A percentile compares a stretch with the other conserved stretches of the same genome.
Evolutionary conservation across 2,329 filamentous ascomycete genomes (phyloP).

Genomic region (Thermoascus crustaceus): DNA sequence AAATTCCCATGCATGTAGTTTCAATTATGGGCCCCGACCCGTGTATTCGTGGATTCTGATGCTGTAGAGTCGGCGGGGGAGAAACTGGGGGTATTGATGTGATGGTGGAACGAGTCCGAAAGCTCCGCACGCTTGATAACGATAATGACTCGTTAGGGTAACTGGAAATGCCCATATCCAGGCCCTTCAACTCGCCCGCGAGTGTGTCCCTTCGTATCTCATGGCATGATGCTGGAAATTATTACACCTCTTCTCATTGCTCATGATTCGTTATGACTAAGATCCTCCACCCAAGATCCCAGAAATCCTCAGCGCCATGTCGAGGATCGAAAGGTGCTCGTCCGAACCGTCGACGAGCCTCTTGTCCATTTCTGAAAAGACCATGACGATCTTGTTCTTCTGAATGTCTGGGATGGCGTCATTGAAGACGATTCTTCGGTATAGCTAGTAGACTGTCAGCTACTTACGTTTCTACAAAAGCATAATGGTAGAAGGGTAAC

Average conservation of each 20-base stretch:
- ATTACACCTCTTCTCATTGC: too few relatives aligned
- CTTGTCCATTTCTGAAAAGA: constrained; percentile 94
- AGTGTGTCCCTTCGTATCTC: not conserved
- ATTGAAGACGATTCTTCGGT: constrained; percentile 73
- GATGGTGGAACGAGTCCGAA: too few relatives aligned
- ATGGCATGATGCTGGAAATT: not conserved
- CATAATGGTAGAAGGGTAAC: constrained; percentile 11
- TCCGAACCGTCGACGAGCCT: constrained; percentile 88
- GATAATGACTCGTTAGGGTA: too few relatives aligned
- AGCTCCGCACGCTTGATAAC: too few relatives aligned
- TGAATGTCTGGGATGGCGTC: constrained; percentile 75
- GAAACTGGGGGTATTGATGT: too few relatives aligned
- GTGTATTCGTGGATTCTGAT: too few relatives aligned
- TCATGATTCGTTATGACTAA: constrained; percentile 9
- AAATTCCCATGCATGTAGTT: too few relatives aligned
- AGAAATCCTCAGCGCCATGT: constrained; percentile 74
- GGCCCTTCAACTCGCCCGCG: too few relatives aligned
- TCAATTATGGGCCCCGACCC: too few relatives aligned
- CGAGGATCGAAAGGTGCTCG: constrained; percentile 85
- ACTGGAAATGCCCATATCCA: too few relatives aligned
- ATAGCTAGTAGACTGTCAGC: constrained; percentile 32
- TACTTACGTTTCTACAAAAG: not conserved
- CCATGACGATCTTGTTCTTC: constrained; percentile 80
- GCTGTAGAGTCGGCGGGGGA: too few relatives aligned
- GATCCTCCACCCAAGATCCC: constrained; percentile 52